Base-by-base conservation (phyloP, 2,329 filamentous ascomycete genomes). In the Fusarium graminum region DNA sequence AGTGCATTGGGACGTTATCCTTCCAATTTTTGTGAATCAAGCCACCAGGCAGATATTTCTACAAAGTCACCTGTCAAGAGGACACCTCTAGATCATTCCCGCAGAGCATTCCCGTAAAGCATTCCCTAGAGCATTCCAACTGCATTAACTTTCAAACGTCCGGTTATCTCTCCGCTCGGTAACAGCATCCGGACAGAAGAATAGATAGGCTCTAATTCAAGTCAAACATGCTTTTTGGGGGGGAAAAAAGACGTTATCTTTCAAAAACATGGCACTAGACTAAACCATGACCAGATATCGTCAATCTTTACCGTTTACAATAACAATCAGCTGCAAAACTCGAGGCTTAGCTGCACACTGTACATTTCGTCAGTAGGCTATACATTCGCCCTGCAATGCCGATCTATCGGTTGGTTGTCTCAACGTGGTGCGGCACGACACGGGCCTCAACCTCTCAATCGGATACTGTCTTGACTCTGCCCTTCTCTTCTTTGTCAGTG, bases 401-500 rank as follows among this genome's bases (percentile, higher is more conserved):
- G 40, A 60, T 51, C n/a, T 59, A 46, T 44, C 22, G 51, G 64
- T 60, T 67, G 59, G 53, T 42, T 38, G 53, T 43, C 32, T 60
- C 49, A 43, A 34, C 32, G 52, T 63, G 52, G 59, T 32, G 40
- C 52, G 59, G 63, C 54, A 55, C 45, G 40, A 50, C 44, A 51
- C 54, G 22, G 32, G 54, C 34, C 43, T 67, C 34, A 44, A 47
- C 63, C 59, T 60, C 34, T 59, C 50, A 43, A 60, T 68, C 59
- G 40, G 64, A 54, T 65, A 28, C 47, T 36, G 41, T 29, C 43
- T 45, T 36, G 25, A 17, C 36, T 30, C 32, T 38, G 42, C 52
- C 38, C 38, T 43, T 41, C 22, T 40, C 41, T 38, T 49, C 39
- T 42, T 60, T 55, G 55, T 52, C 32, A 30, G 22, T 49, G 36